These are phyloP conservation scores for Catharanthus roseus DNA, from an alignment of 257 asterid species.

Conservation along the genomic window DNA sequence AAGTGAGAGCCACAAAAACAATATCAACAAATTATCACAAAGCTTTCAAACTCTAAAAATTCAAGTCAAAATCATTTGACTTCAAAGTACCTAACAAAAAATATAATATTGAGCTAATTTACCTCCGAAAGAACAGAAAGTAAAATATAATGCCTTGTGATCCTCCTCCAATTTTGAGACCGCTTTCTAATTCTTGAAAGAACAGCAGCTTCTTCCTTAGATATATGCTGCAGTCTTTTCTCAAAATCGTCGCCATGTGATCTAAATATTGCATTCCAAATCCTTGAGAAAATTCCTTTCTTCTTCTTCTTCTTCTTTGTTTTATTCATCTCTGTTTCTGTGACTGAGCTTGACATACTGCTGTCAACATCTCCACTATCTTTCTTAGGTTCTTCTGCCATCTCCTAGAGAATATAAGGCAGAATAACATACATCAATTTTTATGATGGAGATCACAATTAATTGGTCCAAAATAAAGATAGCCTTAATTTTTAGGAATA, in stretches of 20 bases:
- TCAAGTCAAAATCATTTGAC: too few relatives aligned
- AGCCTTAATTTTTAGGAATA: neutral
- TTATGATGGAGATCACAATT: neutral
- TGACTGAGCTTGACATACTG: constrained; percentile 25
- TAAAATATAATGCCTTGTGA: constrained; percentile 51
- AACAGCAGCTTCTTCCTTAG: constrained; percentile 83
- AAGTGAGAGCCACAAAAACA: too few relatives aligned
- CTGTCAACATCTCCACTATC: constrained; percentile 36
- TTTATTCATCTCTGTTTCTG: constrained; percentile 40
- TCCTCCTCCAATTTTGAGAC: constrained; percentile 56
- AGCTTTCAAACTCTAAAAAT: too few relatives aligned
- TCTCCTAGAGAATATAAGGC: constrained; percentile 25
- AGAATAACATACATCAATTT: neutral
- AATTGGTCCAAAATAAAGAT: neutral
- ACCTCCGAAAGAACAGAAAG: constrained; percentile 74
- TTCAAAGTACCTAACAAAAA: too few relatives aligned
- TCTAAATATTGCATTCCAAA: constrained; percentile 68
- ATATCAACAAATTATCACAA: too few relatives aligned
- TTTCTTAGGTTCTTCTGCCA: constrained; percentile 56
- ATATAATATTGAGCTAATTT: constrained; percentile 6
- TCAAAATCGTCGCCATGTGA: constrained; percentile 70
- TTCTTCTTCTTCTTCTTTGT: constrained; percentile 45
- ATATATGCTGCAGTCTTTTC: constrained; percentile 77
- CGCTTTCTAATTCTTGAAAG: constrained; percentile 61
- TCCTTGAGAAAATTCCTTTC: constrained; percentile 64